These are phyloP conservation scores for Erigeron philadelphicus DNA, from an alignment of 140 eudicot species.

Conservation along the genomic window DNA sequence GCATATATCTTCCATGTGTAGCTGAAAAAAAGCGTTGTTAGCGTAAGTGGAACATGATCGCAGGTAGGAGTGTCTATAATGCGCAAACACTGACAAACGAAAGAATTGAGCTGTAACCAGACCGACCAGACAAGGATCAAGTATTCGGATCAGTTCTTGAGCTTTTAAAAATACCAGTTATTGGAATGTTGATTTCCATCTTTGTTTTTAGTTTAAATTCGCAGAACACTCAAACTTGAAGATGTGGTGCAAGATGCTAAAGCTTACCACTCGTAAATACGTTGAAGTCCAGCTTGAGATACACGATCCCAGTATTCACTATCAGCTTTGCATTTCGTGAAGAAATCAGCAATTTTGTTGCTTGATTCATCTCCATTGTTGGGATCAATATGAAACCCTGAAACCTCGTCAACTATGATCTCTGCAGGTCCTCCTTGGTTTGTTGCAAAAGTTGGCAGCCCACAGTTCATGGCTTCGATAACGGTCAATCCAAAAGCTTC, in stretches of 20 bases:
- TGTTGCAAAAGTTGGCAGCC: constrained; percentile 83
- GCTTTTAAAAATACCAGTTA: too few relatives aligned
- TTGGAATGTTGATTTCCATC: too few relatives aligned
- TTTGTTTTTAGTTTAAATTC: too few relatives aligned
- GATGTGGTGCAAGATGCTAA: not conserved
- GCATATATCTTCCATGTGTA: constrained; percentile 98
- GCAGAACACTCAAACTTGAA: not conserved
- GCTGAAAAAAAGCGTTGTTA: constrained; percentile 39
- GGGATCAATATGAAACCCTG: constrained; percentile 80
- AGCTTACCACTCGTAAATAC: constrained; percentile 72
- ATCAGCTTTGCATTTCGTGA: constrained; percentile 57
- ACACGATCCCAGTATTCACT: constrained; percentile 46
- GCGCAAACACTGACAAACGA: too few relatives aligned
- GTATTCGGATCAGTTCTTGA: too few relatives aligned
- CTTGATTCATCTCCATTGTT: constrained; percentile 66
- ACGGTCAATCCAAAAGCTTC: constrained; percentile 89
- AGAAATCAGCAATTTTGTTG: constrained; percentile 76
- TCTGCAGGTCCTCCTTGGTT: constrained; percentile 91
- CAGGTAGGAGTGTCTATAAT: not conserved
- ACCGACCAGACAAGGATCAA: too few relatives aligned
- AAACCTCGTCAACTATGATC: constrained; percentile 67
- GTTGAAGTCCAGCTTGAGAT: constrained; percentile 57
- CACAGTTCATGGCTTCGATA: constrained; percentile 94
- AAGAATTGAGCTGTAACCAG: too few relatives aligned
- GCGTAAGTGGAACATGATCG: not conserved